Evolutionary conservation across 2,329 filamentous ascomycete species (phyloP), one percentile per base, ranked within the genome.

Genomic region (Monilinia aucupariae): DNA sequence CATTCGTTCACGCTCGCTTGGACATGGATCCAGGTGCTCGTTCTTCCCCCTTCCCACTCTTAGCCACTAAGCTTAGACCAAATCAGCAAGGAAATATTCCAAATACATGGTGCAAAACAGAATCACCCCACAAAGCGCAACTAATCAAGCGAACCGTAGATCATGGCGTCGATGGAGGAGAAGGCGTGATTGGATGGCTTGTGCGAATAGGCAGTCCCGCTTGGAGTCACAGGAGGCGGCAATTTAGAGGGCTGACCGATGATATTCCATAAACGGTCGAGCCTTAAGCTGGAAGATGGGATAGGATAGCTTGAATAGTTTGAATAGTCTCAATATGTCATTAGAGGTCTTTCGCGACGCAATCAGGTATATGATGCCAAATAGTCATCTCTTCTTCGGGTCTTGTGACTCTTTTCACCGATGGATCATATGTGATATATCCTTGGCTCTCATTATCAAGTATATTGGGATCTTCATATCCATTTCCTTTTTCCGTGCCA

Each of bases 41-140:
- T n/a, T 43, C 10, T 12, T 22, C n/a, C 32, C 17, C 32, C 32
- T 27, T 59, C 30, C 45, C 43, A 22, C 34, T 6, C 12, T 22
- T 39, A 56, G 53, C 39, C 53, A 56, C 39, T 32, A 32, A 45
- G 53, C 53, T 56, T 56, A 41, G 53, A 45, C 53, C 27, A 30
- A 45, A 32, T 45, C 27, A 53, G 51, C 53, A n/a, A 56, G 53
- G 27, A 43, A 56, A 48, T 20, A 59, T 59, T 59, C 55, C 55
- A 59, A 59, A 59, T 59, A 49, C 52, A 55, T 15, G 37, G 25
- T 43, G 52, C 52, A 55, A 55, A 32, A 30, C 52, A 37, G 52
- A 41, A 43, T 25, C 12, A 43, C 52, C 37, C 53, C 53, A 56
- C 53, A 34, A 39, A 56, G 39, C 39, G 7, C 39, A 55, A 13